Evolutionary conservation across 2,329 filamentous ascomycete species (phyloP), one percentile per base, ranked within the genome.

Genomic region (Huntiella omanensis): DNA sequence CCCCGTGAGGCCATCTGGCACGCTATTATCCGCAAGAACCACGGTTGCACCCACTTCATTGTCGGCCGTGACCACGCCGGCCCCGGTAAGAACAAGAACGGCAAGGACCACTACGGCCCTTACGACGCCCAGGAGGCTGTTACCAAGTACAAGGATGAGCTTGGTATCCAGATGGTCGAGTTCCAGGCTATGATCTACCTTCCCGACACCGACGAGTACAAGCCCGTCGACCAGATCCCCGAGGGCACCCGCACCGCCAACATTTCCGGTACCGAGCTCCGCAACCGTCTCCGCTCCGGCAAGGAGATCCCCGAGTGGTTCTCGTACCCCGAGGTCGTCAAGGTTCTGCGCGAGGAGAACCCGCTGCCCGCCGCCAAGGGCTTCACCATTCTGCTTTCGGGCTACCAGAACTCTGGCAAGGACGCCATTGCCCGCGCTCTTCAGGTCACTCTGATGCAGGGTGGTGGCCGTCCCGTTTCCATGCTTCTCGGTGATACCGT

Each of bases 101-200:
- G 91, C 50, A 78, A 83, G 57, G 91, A 98, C 62, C 92, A 95
- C 69, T 98, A 98, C 66, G 91, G 91, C 44, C 87, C 91, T 32
- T 98, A 98, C 64, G 91, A 98, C 59, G 91, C 91, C 10, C 91
- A 98, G 70, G 73, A 88, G 59, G 84, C 87, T 19, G 87, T 98
- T 50, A 86, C 95, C 73, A 85, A 94, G 71, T 93, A 95, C 76
- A 80, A 79, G 60, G 77, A 85, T 54, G 91, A 98, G 74, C 83
- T 98, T 52, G 91, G 88, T 57, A 98, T 98, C 60, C 85, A 95
- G 69, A 91, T 98, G 59, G 91, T 98, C 53, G 86, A 91, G 55
- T 98, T 98, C 80, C 88, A 96, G 71, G 86, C 92, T 77, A 94
- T 98, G 80, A 96, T 92, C 53, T 98, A 96, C 68, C 80, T 96